Conservation (phyloP, 2,329 filamentous ascomycete species). For the Colletotrichum camelliae region DNA sequence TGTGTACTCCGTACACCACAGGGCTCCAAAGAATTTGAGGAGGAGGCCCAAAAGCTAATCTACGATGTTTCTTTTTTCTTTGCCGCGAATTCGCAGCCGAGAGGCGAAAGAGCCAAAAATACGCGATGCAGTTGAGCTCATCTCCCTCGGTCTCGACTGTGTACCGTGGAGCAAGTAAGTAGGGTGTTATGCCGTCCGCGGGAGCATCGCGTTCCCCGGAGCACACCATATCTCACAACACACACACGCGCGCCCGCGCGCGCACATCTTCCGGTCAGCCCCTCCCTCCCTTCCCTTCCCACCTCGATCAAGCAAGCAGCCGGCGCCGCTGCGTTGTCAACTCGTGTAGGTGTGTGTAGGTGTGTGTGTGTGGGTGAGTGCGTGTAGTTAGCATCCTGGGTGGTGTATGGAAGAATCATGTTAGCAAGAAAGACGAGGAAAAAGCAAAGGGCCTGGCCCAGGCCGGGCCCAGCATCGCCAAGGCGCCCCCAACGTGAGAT, state of each 20-base stretch:
- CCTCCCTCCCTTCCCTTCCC: not conserved
- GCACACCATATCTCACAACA: not conserved
- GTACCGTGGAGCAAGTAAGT: not conserved
- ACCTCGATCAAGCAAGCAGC: constrained; percentile 15
- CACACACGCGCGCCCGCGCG: not conserved
- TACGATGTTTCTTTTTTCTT: not conserved
- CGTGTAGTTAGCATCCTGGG: not conserved
- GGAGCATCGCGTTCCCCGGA: not conserved
- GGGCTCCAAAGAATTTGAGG: not conserved
- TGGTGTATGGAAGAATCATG: not conserved
- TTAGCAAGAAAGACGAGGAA: not conserved
- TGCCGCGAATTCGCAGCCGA: not conserved
- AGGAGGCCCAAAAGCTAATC: not conserved
- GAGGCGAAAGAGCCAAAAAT: not conserved
- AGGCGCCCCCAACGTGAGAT: not conserved
- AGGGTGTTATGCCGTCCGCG: not conserved
- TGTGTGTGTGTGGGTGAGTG: not conserved
- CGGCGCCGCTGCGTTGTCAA: constrained; percentile 6
- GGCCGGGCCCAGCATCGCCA: not conserved
- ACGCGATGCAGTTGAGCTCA: not conserved
- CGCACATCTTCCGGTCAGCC: not conserved
- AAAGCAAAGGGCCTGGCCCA: not conserved
- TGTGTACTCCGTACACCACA: not conserved
- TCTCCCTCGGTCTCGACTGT: not conserved
- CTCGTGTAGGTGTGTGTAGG: not conserved